Evolutionary conservation across 1,284 basidiomycete species (phyloP), one percentile per base, ranked within the genome.

Genomic region (Cutaneotrichosporon mucoides): DNA sequence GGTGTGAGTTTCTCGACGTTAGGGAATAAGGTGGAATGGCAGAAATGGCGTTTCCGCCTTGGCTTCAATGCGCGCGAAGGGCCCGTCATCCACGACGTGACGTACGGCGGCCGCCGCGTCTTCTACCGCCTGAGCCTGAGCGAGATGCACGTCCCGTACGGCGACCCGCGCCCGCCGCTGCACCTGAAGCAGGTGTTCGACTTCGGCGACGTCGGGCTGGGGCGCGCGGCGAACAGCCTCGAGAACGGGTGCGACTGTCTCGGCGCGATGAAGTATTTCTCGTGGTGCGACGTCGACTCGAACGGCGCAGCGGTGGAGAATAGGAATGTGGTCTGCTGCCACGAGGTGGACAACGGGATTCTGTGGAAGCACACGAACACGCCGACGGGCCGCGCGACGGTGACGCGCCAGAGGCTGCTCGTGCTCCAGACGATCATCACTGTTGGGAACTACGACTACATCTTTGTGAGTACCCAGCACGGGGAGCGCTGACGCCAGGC

Each of bases 1-100:
- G 51, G 51, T 8, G 51, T 53, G 13, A 34, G 16, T 5, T 96
- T 94, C 82, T 88, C 82, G 73, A 82, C 95, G 73, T 82, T 86
- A 48, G 92, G 91, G 0, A 80, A 91, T 68, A 83, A 84, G 15
- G 52, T 75, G n/a, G 40, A 55, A 11, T 73, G 73, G 73, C 72
- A 73, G 54, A 75, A 75, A 50, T 73, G 73, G 72, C 47, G 59
- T 34, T 60, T 68, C 61, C 56, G 64, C 51, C 53, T 67, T 43
- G 66, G 67, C 10, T 70, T 69, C 65, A 68, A 72, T 49, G 70
- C 63, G 40, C 68, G 77, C 41, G 78, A 79, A 59, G 78, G 78
- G 9, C 58, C 75, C n/a, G 70, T 72, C 9, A 50, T 79, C 13
- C 69, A 70, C 57, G 69, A 76, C 54, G 64, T 77, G 12, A 61